phyloP scores from a whole-genome alignment of 1,139 yeast species.

The Kurtzmaniella natalensis region DNA sequence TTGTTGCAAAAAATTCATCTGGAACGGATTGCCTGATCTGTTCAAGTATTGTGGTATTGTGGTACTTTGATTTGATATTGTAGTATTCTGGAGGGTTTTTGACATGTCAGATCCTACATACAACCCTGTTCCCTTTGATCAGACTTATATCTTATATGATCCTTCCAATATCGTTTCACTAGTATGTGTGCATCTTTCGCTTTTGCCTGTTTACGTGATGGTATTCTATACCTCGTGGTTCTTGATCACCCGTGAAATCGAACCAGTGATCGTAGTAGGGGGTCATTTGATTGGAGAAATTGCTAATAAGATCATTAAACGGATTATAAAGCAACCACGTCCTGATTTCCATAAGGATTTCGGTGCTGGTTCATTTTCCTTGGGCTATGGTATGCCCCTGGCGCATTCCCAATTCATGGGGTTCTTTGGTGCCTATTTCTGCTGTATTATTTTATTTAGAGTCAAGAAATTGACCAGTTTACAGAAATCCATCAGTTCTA shows the following conservation, averaged over 20 bases:
- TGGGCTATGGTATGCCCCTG: constrained; percentile 93
- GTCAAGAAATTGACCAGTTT: constrained; percentile 17
- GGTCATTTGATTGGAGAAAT: constrained; percentile 84
- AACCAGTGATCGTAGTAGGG: constrained; percentile 75
- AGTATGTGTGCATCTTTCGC: constrained; percentile 65
- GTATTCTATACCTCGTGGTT: constrained; percentile 84
- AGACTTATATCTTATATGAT: constrained; percentile 78
- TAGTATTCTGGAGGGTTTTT: no score
- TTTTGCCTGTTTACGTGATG: constrained; percentile 78
- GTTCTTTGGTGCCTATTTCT: constrained; percentile 64
- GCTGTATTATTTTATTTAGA: constrained; percentile 35
- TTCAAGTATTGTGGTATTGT: no score
- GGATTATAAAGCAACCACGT: constrained; percentile 63
- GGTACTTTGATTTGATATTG: no score
- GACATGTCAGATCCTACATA: no score
- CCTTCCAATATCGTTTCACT: constrained; percentile 61
- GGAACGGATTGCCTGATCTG: no score
- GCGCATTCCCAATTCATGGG: constrained; percentile 98
- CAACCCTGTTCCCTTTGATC: constrained; percentile 50
- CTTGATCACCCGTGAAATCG: constrained; percentile 75
- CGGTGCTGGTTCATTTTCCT: constrained; percentile 41
- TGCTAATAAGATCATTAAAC: constrained; percentile 65
- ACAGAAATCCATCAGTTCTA: constrained; percentile 21
- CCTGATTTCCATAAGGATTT: constrained; percentile 59
- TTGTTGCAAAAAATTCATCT: no score